A percentile compares a stretch with the other conserved stretches of the same genome.
phyloP scores from a whole-genome alignment of 2,329 filamentous ascomycete genomes.

The Camptophora hylomeconis region DNA sequence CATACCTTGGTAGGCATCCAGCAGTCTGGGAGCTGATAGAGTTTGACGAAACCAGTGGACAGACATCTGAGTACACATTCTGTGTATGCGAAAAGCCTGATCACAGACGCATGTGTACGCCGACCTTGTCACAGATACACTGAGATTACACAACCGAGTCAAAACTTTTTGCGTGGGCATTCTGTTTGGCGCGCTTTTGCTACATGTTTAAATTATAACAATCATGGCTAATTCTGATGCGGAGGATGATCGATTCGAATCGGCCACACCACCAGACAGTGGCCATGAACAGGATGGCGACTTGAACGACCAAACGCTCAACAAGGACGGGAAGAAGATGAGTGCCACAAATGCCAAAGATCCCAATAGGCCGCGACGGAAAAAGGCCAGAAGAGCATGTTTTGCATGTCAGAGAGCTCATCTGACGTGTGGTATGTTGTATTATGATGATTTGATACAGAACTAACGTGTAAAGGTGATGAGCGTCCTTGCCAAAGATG shows the following conservation, averaged over 20 bases:
- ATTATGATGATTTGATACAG: slow-evolving; percentile 20
- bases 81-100: too few species aligned
- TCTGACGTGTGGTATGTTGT: slow-evolving; percentile 84
- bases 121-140: too few species aligned
- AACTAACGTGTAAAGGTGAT: slow-evolving; percentile 51
- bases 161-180: too few species aligned
- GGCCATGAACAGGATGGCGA: slow-evolving; percentile 23
- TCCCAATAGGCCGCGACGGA: slow-evolving; percentile 73
- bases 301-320: slow-evolving; percentile 1
- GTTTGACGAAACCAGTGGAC: too few species aligned
- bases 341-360: slow-evolving; percentile 57
- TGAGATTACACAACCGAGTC: too few species aligned
- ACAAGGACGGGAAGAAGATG: slow-evolving; percentile 2
- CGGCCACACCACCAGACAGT: slow-evolving; percentile 22
- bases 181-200: too few species aligned
- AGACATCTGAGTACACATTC: too few species aligned
- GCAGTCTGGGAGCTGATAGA: too few species aligned
- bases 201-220: too few species aligned
- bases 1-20: too few species aligned
- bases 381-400: slow-evolving; percentile 91
- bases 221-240: slow-evolving; percentile 22
- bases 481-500: slow-evolving; percentile 89
- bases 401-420: slow-evolving; percentile 95
- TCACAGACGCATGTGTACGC: too few species aligned
- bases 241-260: slow-evolving; percentile 23